phyloP scores from a whole-genome alignment of 176 grass and related monocot species.

The Thinopyrum elongatum region DNA sequence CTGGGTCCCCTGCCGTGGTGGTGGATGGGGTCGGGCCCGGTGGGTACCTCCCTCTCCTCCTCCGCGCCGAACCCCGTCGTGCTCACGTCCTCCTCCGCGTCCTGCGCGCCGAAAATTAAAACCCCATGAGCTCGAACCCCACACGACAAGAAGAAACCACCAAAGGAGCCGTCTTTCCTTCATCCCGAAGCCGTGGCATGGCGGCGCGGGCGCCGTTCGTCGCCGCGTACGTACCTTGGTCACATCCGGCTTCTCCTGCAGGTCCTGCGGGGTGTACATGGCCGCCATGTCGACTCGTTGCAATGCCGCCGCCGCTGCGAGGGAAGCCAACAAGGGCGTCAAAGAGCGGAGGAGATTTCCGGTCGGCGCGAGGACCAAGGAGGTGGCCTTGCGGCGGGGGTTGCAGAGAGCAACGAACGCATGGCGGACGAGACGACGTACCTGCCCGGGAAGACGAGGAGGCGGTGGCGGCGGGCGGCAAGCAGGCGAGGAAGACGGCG shows the following conservation, averaged over 20 bases:
- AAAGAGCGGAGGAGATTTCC: not conserved
- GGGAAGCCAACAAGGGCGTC: not conserved
- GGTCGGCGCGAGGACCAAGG: not conserved
- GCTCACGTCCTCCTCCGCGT: conserved; percentile 48
- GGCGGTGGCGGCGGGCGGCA: conserved; percentile 20
- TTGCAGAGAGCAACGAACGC: not conserved
- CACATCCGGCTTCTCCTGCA: conserved; percentile 44
- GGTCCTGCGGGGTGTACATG: conserved; percentile 36
- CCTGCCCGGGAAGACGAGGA: conserved; percentile 36
- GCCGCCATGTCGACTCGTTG: conserved; percentile 31
- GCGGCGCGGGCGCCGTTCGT: not conserved
- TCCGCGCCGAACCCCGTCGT: conserved; percentile 46
- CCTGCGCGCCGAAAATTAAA: conserved; percentile 32
- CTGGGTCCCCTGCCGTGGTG: conserved; percentile 65
- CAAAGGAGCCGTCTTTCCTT: conserved; percentile 25
- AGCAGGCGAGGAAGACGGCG: conserved; percentile 36
- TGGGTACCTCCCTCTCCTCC: conserved; percentile 75
- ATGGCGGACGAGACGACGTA: not conserved
- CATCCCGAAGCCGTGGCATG: not conserved
- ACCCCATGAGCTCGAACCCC: conserved; percentile 16
- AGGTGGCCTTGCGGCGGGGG: not conserved
- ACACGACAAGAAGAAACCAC: not conserved
- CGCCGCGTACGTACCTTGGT: conserved; percentile 32
- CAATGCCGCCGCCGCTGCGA: conserved; percentile 34
- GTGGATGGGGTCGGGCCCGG: conserved; percentile 84